A percentile compares a stretch with the other conserved stretches of the same genome.
These are phyloP conservation scores for Mortierella hygrophila DNA, from an alignment of 192 early-diverging fungal genomes.

Conservation along the genomic window DNA sequence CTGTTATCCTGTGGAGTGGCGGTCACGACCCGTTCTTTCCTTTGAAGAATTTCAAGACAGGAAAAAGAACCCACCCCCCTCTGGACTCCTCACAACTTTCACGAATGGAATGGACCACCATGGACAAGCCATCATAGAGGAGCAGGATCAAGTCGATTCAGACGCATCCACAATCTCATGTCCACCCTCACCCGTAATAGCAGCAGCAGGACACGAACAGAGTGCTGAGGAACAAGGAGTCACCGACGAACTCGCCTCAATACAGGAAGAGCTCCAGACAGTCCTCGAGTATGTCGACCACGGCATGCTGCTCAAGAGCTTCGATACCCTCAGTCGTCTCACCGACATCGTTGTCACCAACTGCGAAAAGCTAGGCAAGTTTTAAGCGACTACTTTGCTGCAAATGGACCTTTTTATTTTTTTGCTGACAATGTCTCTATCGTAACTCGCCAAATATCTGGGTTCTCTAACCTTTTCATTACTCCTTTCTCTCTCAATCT, in stretches of 20 bases:
- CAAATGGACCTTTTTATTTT: too few species aligned
- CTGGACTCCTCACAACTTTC: background rate
- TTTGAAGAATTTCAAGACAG: background rate
- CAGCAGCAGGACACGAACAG: background rate
- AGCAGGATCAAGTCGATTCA: slow-evolving; percentile 10
- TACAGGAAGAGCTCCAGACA: slow-evolving; percentile 75
- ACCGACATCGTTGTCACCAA: slow-evolving; percentile 75
- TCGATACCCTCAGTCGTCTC: slow-evolving; percentile 75
- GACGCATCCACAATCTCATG: slow-evolving; percentile 39
- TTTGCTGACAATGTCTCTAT: too few species aligned
- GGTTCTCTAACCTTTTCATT: background rate
- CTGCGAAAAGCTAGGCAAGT: slow-evolving; percentile 72
- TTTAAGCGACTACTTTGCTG: background rate
- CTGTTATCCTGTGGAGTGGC: background rate
- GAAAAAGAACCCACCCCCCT: too few species aligned
- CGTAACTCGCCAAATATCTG: too few species aligned
- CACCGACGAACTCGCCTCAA: slow-evolving; percentile 30
- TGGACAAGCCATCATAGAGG: background rate
- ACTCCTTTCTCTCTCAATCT: background rate
- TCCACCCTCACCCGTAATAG: slow-evolving; percentile 5
- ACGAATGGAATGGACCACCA: slow-evolving; percentile 22
- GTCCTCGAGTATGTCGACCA: slow-evolving; percentile 73
- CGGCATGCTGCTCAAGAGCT: slow-evolving; percentile 72
- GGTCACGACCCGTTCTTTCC: background rate
- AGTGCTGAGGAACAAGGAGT: background rate